Evolutionary conservation across 2,329 filamentous ascomycete genomes (phyloP).

Genomic region (Colletotrichum acutatum): DNA sequence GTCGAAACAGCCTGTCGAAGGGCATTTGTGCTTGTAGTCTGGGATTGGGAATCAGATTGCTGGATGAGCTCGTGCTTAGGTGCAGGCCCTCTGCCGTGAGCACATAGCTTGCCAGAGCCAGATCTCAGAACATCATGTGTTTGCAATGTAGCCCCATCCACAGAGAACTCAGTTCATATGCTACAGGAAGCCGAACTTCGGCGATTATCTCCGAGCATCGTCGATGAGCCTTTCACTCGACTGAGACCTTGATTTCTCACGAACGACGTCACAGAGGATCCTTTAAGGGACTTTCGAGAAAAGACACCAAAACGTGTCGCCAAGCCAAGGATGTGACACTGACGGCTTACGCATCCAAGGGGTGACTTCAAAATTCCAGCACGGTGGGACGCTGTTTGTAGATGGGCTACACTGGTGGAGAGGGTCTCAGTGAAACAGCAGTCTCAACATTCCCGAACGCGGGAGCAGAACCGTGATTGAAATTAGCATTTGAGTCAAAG

Average conservation of each 20-base stretch:
- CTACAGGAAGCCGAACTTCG: neutral
- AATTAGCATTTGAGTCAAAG: constrained; percentile 24
- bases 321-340: neutral
- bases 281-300: neutral
- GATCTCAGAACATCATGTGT: neutral
- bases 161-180: neutral
- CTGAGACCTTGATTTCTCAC: neutral
- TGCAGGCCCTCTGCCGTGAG: neutral
- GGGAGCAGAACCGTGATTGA: constrained; percentile 17
- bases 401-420: neutral
- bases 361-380: constrained; percentile 9
- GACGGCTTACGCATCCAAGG: neutral
- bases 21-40: neutral
- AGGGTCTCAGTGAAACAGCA: constrained; percentile 17
- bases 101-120: neutral
- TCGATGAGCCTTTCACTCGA: neutral
- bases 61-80: neutral
- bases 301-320: constrained; percentile 3
- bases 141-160: neutral
- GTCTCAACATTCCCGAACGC: constrained; percentile 26
- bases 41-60: neutral
- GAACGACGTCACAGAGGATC: neutral
- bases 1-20: neutral
- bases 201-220: neutral
- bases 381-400: neutral